Evolutionary conservation across 2,329 filamentous ascomycete species (phyloP).

Genomic region (Huntiella decipiens): DNA sequence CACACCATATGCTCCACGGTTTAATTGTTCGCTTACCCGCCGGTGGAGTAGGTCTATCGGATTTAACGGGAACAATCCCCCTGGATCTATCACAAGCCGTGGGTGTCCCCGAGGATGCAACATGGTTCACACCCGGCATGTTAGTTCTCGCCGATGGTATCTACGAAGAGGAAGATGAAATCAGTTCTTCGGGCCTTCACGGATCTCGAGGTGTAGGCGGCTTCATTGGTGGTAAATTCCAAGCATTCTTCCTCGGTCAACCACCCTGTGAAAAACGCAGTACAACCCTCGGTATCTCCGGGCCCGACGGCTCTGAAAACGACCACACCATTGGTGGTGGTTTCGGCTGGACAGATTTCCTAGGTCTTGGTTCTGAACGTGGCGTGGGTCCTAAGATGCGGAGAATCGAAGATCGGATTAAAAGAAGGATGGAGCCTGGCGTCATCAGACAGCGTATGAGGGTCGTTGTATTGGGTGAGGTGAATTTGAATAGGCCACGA

Average conservation of each 20-base stretch:
- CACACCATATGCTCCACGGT: conserved; percentile 69
- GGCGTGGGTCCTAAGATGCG: conserved; percentile 71
- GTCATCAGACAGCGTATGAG: conserved; percentile 25
- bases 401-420: conserved; percentile 50
- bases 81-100: conserved; percentile 67
- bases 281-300: conserved; percentile 54
- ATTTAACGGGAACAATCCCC: conserved; percentile 72
- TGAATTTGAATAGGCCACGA: conserved; percentile 71
- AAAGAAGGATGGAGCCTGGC: conserved; percentile 24
- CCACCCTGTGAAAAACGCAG: conserved; percentile 77
- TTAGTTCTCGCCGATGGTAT: conserved; percentile 84
- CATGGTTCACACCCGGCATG: conserved; percentile 92
- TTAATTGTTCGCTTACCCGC: conserved; percentile 66
- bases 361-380: conserved; percentile 77
- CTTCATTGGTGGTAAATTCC: conserved; percentile 77
- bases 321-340: conserved; percentile 53
- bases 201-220: conserved; percentile 71
- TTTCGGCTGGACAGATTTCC: conserved; percentile 94
- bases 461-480: conserved; percentile 63
- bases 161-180: conserved; percentile 90
- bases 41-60: conserved; percentile 63
- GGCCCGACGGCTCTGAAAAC: conserved; percentile 32
- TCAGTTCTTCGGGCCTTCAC: conserved; percentile 48
- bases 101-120: conserved; percentile 65
- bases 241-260: conserved; percentile 77